phyloP scores from a whole-genome alignment of 2,329 filamentous ascomycete genomes.

The Colletotrichum navitas region DNA sequence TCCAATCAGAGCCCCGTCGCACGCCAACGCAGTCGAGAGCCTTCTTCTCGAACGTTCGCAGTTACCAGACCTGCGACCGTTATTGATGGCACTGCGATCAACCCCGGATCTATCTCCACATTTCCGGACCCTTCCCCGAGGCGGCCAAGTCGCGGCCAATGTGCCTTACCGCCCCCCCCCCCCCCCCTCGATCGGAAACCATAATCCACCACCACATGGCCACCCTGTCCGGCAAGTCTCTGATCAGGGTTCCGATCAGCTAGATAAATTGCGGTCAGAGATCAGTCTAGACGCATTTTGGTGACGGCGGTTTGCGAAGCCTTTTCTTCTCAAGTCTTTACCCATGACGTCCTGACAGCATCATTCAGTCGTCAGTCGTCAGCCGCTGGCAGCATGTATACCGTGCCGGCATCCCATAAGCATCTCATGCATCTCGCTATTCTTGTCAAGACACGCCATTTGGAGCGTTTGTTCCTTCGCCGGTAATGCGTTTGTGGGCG shows the following conservation, averaged over 20 bases:
- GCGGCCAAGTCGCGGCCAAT: slow-evolving; percentile 39
- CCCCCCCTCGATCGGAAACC: slow-evolving; percentile 31
- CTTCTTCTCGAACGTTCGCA: neutral
- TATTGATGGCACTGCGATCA: slow-evolving; percentile 33
- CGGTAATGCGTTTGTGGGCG: neutral
- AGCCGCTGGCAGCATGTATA: neutral
- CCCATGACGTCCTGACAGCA: neutral
- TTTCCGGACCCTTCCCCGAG: slow-evolving; percentile 37
- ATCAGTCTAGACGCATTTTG: slow-evolving; percentile 8
- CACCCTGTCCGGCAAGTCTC: slow-evolving; percentile 33
- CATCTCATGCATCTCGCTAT: neutral
- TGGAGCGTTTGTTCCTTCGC: neutral
- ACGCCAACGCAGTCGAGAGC: slow-evolving; percentile 16
- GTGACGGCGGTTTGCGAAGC: neutral
- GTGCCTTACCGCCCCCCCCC: slow-evolving; percentile 39
- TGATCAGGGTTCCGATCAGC: slow-evolving; percentile 29
- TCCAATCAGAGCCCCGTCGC: slow-evolving; percentile 28
- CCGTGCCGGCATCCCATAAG: neutral
- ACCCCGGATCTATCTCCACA: slow-evolving; percentile 36
- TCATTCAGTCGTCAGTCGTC: too few relatives aligned
- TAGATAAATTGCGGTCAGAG: slow-evolving; percentile 20
- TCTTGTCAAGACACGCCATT: neutral
- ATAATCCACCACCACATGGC: slow-evolving; percentile 40
- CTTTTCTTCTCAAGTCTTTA: neutral
- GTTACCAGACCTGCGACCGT: slow-evolving; percentile 23